These are phyloP conservation scores for Fusarium robinianum DNA, from an alignment of 2,329 filamentous ascomycete genomes.

Conservation along the genomic window DNA sequence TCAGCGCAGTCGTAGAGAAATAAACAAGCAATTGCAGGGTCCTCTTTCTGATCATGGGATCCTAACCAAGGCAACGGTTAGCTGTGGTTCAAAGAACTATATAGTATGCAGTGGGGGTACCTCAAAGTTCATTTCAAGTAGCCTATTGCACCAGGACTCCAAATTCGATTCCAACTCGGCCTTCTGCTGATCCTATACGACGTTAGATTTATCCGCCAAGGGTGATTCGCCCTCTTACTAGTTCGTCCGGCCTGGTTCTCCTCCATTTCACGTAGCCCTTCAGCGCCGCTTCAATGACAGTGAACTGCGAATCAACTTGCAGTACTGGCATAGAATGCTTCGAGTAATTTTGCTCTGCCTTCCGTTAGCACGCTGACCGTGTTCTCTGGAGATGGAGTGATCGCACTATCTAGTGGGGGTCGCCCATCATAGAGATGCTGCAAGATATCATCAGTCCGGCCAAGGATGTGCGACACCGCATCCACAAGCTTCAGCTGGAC, in stretches of 20 bases:
- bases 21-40: constrained; percentile 82
- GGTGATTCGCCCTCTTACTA: constrained; percentile 32
- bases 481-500: constrained; percentile 81
- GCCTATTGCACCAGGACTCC: constrained; percentile 72
- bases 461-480: constrained; percentile 85
- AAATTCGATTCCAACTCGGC: constrained; percentile 65
- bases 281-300: constrained; percentile 83
- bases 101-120: constrained; percentile 37
- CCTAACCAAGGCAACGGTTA: constrained; percentile 47
- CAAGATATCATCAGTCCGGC: constrained; percentile 73
- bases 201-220: constrained; percentile 24
- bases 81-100: not conserved
- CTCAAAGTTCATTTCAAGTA: constrained; percentile 74
- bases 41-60: constrained; percentile 82
- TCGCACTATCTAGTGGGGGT: constrained; percentile 67
- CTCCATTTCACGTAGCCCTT: constrained; percentile 89
- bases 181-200: constrained; percentile 53
- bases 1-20: constrained; percentile 79
- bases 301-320: constrained; percentile 84
- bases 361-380: constrained; percentile 1
- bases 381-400: not conserved
- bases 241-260: constrained; percentile 36
- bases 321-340: constrained; percentile 76
- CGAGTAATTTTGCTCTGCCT: constrained; percentile 62
- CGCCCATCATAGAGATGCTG: constrained; percentile 75